Evolutionary conservation across 2,329 filamentous ascomycete species (phyloP).

Genomic region (Penicillium hesseltinei): DNA sequence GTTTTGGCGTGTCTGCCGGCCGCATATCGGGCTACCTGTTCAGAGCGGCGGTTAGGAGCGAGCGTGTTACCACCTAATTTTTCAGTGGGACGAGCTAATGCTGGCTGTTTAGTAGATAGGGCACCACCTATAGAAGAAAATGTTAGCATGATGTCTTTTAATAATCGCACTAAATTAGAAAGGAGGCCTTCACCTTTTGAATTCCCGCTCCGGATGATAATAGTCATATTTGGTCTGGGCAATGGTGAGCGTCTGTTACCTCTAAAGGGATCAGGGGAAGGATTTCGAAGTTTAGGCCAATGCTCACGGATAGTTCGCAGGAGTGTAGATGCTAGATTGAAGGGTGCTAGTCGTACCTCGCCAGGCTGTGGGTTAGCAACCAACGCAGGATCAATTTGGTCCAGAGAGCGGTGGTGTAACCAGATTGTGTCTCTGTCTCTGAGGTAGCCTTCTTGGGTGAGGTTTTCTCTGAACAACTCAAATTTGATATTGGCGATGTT

Average conservation of each 20-base stretch:
- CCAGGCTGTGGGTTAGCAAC: neutral
- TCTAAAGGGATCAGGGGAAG: neutral
- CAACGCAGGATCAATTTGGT: neutral
- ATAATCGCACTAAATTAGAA: neutral
- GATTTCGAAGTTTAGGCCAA: neutral
- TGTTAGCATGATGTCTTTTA: neutral
- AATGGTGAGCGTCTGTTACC: neutral
- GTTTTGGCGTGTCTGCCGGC: neutral
- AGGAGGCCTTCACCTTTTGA: neutral
- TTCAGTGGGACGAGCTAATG: neutral
- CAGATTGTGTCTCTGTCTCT: neutral
- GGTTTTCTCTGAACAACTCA: neutral
- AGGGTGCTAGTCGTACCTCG: neutral
- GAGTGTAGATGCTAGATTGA: neutral
- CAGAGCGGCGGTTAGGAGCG: neutral
- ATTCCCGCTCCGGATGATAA: neutral
- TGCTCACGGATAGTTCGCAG: neutral
- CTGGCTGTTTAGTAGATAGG: neutral
- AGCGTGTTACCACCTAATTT: neutral
- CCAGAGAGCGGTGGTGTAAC: neutral
- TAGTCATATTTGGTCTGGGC: neutral
- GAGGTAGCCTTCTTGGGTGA: neutral
- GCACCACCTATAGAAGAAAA: neutral
- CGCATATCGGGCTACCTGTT: neutral
- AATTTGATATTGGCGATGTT: neutral